Evolutionary conservation across 1,284 basidiomycete genomes (phyloP), one percentile per base, ranked within the genome.

Genomic region (Prillingera fragicola): DNA sequence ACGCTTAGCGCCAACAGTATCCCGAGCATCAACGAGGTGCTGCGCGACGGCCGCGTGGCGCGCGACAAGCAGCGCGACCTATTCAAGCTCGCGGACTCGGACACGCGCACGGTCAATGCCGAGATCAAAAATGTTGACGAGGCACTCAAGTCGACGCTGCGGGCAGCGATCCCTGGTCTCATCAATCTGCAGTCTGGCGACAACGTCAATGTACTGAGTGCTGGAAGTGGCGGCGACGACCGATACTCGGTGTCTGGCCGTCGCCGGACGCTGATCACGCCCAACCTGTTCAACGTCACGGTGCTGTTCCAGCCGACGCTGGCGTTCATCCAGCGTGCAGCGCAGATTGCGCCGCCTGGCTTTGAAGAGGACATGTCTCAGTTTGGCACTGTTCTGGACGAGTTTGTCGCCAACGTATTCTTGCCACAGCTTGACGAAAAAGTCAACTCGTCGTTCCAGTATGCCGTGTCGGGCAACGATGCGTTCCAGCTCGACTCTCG

Each of bases 381-480:
- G 2, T 85, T 89, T 27, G 84, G 81, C 33, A 76, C 57, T 4
- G 66, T 67, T 5, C 57, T 99, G 47, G 90, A 97, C 52, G 90
- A 97, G 44, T 98, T 98, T 65, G 91, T 99, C 7, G 75, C 89
- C 41, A 85, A 85, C 51, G 84, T 91, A 1, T 98, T 96, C 72
- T 73, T 98, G 32, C 92, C 94, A 1, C 90, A 95, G 66, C 72
- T 98, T 48, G 92, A 97, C 69, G 92, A 97, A 59, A 94, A 91
- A 69, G 89, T 96, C 31, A 83, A 86, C 0, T 76, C 80, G 39
- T 74, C 94, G 24, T 96, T 96, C 72, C 87, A 89, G 63, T 79
- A 85, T 45, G 82, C 88, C 12, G 81, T 92, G 4, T 82, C 83
- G 15, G 87, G 82, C 36, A 77, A 83, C 18, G 88, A 92, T 54